Conservation (phyloP, 306 rosid species). For the Rubus idaeus region DNA sequence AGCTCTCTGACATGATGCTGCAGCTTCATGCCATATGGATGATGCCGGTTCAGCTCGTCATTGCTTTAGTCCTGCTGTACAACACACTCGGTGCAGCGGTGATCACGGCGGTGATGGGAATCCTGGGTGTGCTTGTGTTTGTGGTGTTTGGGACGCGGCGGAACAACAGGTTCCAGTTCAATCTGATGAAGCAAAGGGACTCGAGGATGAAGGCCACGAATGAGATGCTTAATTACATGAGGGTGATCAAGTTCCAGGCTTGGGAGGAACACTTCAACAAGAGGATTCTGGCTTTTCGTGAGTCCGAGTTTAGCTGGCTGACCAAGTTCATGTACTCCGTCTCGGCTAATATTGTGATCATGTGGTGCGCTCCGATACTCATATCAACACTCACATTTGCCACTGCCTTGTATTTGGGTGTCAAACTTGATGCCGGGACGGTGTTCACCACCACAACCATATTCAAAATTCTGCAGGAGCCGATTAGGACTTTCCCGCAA, state of each 20-base stretch:
- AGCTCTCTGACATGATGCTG: slow-evolving; percentile 90
- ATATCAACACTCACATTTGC: slow-evolving; percentile 78
- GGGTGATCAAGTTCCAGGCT: slow-evolving; percentile 96
- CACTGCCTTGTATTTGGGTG: slow-evolving; percentile 64
- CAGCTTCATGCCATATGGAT: slow-evolving; percentile 85
- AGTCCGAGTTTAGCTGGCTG: slow-evolving; percentile 73
- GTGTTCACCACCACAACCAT: slow-evolving; percentile 89
- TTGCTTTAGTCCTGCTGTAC: slow-evolving; percentile 65
- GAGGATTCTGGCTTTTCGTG: slow-evolving; percentile 59
- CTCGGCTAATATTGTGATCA: slow-evolving; percentile 49
- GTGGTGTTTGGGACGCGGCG: slow-evolving; percentile 37
- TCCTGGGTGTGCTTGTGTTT: slow-evolving; percentile 47
- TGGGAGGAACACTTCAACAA: slow-evolving; percentile 91
- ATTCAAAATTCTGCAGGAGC: slow-evolving; percentile 85
- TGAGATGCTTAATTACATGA: slow-evolving; percentile 94
- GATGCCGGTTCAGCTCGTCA: slow-evolving; percentile 76
- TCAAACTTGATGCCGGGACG: slow-evolving; percentile 78
- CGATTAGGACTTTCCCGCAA: slow-evolving; percentile 91
- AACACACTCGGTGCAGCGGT: slow-evolving; percentile 54
- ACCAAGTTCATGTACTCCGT: slow-evolving; percentile 76
- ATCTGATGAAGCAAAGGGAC: slow-evolving; percentile 79
- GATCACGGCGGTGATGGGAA: slow-evolving; percentile 53
- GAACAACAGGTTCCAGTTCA: slow-evolving; percentile 61
- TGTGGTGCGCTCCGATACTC: slow-evolving; percentile 75
- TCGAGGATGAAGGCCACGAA: slow-evolving; percentile 92